These are phyloP conservation scores for Suillus subalutaceus DNA, from an alignment of 768 basidiomycete species.

Conservation along the genomic window DNA sequence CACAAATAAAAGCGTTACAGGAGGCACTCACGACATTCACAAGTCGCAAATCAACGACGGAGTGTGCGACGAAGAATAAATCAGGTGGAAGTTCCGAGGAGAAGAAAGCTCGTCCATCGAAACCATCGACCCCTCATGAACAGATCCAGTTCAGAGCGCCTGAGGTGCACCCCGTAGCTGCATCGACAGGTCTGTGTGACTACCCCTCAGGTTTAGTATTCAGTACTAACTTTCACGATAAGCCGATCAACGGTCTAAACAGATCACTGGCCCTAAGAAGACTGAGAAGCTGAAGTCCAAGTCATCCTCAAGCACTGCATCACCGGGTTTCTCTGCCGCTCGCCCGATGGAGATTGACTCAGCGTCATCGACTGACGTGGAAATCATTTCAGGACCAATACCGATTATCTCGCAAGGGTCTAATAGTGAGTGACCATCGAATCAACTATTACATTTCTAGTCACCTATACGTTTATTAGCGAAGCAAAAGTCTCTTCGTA, in stretches of 20 bases:
- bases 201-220: not conserved
- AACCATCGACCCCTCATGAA: not conserved
- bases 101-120: not conserved
- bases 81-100: not conserved
- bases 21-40: not conserved
- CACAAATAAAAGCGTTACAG: not conserved
- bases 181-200: not conserved
- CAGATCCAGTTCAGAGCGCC: not conserved
- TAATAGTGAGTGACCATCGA: not conserved
- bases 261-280: not conserved
- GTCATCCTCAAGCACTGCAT: not conserved
- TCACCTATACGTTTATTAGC: not conserved
- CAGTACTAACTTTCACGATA: not conserved
- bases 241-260: constrained; percentile 2
- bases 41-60: not conserved
- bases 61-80: not conserved
- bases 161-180: not conserved
- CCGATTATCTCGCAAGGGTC: not conserved
- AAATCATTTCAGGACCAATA: constrained; percentile 1
- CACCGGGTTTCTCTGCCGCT: not conserved
- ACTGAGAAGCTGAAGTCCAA: constrained; percentile 1
- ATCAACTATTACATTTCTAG: not conserved
- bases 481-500: not conserved
- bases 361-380: constrained; percentile 7
- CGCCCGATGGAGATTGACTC: constrained; percentile 3